Conservation (phyloP, 1,139 yeast genomes). For the Candida pseudoviswanathii region DNA sequence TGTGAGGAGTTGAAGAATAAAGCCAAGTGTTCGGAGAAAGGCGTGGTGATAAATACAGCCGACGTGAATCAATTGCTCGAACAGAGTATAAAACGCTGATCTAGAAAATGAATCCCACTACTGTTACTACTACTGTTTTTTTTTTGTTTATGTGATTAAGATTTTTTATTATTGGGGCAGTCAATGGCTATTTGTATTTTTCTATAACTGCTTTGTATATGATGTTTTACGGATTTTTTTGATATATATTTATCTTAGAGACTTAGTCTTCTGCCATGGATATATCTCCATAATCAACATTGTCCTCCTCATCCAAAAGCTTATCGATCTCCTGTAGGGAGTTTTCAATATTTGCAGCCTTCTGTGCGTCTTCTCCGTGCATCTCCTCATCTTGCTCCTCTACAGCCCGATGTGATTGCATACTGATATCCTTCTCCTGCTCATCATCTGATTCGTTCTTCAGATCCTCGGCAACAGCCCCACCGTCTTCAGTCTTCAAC, state of each 20-base stretch:
- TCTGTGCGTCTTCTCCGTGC: conserved; percentile 5
- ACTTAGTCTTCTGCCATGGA: conserved; percentile 19
- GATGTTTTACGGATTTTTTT: conserved; percentile 1
- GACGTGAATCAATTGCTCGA: conserved; percentile 73
- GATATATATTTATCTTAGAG: background rate
- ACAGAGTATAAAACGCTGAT: conserved; percentile 26
- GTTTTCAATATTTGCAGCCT: conserved; percentile 20
- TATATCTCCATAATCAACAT: conserved; percentile 39
- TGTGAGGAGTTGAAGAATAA: conserved; percentile 85
- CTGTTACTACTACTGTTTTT: background rate
- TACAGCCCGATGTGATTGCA: no score
- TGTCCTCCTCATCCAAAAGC: conserved; percentile 42
- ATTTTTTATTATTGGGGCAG: background rate
- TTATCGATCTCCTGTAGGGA: conserved; percentile 37
- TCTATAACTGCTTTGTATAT: background rate
- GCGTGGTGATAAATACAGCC: conserved; percentile 78
- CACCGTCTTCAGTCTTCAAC: conserved; percentile 12
- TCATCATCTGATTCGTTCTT: background rate
- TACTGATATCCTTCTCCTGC: background rate
- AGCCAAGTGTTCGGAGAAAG: conserved; percentile 94
- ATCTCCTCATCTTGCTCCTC: conserved; percentile 14
- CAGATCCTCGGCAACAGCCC: conserved; percentile 6
- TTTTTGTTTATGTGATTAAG: conserved; percentile 1
- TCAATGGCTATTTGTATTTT: background rate
- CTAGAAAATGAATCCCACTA: background rate